Evolutionary conservation across 208 protist species (phyloP).

Genomic region (Phytomonas serpens): DNA sequence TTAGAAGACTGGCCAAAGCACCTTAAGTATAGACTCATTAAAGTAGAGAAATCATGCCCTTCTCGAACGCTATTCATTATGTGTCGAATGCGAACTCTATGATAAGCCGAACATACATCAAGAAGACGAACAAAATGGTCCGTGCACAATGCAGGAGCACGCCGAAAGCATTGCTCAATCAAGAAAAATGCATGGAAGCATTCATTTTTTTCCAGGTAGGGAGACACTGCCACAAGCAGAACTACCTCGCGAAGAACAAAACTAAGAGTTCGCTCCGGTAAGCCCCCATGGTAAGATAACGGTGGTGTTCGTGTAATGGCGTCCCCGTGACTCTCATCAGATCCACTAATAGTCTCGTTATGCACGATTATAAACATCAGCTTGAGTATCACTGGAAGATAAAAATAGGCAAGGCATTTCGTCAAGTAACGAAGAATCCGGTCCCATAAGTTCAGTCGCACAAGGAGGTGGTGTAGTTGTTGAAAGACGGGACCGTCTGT

Average conservation of each 20-base stretch:
- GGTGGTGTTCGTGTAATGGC: neutral
- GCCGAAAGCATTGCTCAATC: conserved; percentile 42
- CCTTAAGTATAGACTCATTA: conserved; percentile 2
- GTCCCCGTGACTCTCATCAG: neutral
- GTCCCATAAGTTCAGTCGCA: conserved; percentile 46
- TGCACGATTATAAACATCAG: conserved; percentile 47
- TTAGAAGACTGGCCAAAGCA: conserved; percentile 1
- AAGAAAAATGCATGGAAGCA: conserved; percentile 31
- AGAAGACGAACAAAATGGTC: conserved; percentile 40
- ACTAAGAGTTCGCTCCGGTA: conserved; percentile 22
- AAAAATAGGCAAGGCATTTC: conserved; percentile 49
- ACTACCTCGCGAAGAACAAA: conserved; percentile 56
- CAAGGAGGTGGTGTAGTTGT: conserved; percentile 29
- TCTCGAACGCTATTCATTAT: neutral
- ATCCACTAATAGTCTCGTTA: conserved; percentile 17
- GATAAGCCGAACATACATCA: conserved; percentile 75
- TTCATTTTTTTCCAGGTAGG: conserved; percentile 36
- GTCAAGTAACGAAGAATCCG: conserved; percentile 44
- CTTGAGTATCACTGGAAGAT: conserved; percentile 36
- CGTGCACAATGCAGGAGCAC: conserved; percentile 26
- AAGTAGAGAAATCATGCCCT: conserved; percentile 1
- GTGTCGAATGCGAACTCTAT: conserved; percentile 72
- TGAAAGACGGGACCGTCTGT: conserved; percentile 24
- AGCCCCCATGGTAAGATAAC: conserved; percentile 16
- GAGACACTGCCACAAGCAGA: conserved; percentile 39